Base-by-base conservation (phyloP, 2,329 filamentous ascomycete genomes). In the Zelopaecilomyces penicillatus region DNA sequence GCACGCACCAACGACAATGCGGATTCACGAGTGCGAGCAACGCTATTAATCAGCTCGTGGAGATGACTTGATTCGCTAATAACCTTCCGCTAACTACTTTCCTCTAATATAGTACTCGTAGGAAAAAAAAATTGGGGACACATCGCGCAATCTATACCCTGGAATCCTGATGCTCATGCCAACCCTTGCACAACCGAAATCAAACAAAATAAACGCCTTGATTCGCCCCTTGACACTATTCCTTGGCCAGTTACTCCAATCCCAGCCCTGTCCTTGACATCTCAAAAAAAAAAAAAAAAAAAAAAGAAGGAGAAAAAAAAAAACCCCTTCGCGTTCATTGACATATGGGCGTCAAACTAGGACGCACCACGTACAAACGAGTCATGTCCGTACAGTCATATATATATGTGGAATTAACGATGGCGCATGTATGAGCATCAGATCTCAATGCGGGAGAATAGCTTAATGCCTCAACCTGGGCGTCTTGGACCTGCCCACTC, bases 161-260 rank as follows among this genome's bases (percentile, higher is more conserved):
- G 34, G n/a, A 36, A 36, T 36, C 34, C 26, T 19, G 26, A 36
- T 36, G n/a, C 34, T 36, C 34, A 36, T 36, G 9, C 26, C n/a
- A 11, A 19, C 34, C 34, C n/a, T 36, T 36, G 26, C 34, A 7
- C 26, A 19, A n/a, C n/a, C n/a, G 34, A 36, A n/a, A 36, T 36
- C 5, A 9, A 36, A 19, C 6, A 36, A 10, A 11, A 26, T 27
- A 39, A 27, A 19, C 19, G 19, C 19, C 19, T 39, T 9, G 35
- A n/a, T 41, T 38, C 32, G 43, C 37, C 43, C 37, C 38, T 33
- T 19, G 30, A 6, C 30, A 42, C 36, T 26, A 30, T 42, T 34
- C 11, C n/a, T 32, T 35, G 39, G 43, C 26, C 6, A 33, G 43
- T 38, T 35, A n/a, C 37, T 45, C 32, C 29, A 5, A 37, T 37